Percentiles rank a stretch among this genome's conserved stretches.
phyloP scores from a whole-genome alignment of 371 early-diverging fungal genomes.

The Phascolomyces articulosus region DNA sequence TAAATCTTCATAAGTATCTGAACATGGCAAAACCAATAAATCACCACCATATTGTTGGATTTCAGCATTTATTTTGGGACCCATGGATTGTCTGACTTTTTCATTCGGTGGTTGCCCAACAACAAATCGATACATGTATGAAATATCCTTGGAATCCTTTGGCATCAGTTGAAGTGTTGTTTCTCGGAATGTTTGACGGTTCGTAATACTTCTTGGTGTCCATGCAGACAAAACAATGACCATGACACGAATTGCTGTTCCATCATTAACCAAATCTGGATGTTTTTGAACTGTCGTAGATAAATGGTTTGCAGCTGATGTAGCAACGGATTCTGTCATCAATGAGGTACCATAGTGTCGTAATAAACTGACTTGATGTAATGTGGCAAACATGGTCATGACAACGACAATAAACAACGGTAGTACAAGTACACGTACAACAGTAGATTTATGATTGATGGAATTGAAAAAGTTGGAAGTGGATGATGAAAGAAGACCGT shows the following conservation, averaged over 20 bases:
- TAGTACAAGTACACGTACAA: constrained; percentile 41
- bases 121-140: constrained; percentile 56
- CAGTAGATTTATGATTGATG: constrained; percentile 40
- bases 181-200: constrained; percentile 57
- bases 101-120: constrained; percentile 53
- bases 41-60: constrained; percentile 39
- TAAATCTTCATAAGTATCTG: constrained; percentile 54
- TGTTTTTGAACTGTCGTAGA: constrained; percentile 8
- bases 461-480: neutral
- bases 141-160: constrained; percentile 33
- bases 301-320: neutral
- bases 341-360: constrained; percentile 25
- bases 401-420: constrained; percentile 47
- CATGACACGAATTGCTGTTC: constrained; percentile 38
- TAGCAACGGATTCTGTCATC: constrained; percentile 11
- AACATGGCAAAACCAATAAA: constrained; percentile 46
- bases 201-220: constrained; percentile 54
- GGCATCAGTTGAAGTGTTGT: constrained; percentile 61
- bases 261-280: constrained; percentile 30
- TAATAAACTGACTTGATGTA: constrained; percentile 40
- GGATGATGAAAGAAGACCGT: too few species aligned
- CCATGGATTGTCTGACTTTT: constrained; percentile 26
- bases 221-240: constrained; percentile 62
- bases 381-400: constrained; percentile 46
- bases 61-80: constrained; percentile 45